Base-by-base conservation (phyloP, 2,329 filamentous ascomycete genomes). In the Aureobasidium sp. region DNA sequence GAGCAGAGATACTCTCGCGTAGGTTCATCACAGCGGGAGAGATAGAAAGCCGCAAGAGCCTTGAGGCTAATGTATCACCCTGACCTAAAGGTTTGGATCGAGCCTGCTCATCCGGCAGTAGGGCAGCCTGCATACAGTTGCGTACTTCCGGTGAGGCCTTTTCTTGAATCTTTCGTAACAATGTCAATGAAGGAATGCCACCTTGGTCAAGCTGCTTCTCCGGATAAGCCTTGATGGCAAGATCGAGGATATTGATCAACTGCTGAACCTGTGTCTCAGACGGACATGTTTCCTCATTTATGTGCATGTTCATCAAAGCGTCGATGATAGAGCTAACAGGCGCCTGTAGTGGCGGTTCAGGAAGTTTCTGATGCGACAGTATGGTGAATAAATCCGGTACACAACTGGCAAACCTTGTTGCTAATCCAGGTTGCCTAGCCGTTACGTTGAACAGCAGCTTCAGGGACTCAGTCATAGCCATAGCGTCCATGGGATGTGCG, bases 391-490 rank as follows among this genome's bases (percentile, higher is more conserved):
- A 79, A 55, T 82, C 76, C 10, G 83, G 78, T 37, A 94, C 77
- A 2, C 85, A 81, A 19, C 79, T 72, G 1, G 81, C 81, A 64
- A 96, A 94, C 0, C 74, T 70, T 0, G 73, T 66, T 4, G 72
- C 70, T 22, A 84, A 75, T 37, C 83, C 76, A 3, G 83, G 80
- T 62, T 84, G 85, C 62, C 84, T 83, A 61, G 90, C 84, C 1
- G 86, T 86, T 50, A 95, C 76, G 68, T 96, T 96, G 75, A 94
- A 97, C 48, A 95, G 71, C 35, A 97, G 76, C 64, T 95, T 96
- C 45, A 93, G 73, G 0, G 86, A 91, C 68, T 97, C 91, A 7
- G 77, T 77, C 32, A 97, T 75, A 0, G 90, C 89, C 80, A 91
- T 82, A 55, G 86, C 82, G 58, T 86, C 82, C 77, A 90, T 86